Conservation (phyloP, 2,329 filamentous ascomycete species). For the Colletotrichum sp. region DNA sequence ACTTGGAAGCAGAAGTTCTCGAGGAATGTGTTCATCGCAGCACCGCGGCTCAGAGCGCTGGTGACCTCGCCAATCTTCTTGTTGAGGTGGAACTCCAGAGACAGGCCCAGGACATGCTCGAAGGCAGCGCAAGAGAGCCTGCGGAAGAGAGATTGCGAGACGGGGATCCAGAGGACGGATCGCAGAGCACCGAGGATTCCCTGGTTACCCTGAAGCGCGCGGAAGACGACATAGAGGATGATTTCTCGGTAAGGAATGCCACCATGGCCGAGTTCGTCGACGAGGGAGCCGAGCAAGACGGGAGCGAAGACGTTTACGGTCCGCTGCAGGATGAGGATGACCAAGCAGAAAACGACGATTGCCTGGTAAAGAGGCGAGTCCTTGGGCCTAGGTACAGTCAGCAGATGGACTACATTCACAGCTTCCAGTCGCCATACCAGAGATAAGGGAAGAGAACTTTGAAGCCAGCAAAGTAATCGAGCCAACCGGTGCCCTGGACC, state of each 20-base stretch:
- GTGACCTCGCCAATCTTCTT: constrained; percentile 58
- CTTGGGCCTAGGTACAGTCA: constrained; percentile 40
- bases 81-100: constrained; percentile 55
- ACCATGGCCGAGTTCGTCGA: constrained; percentile 44
- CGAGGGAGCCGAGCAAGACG: constrained; percentile 43
- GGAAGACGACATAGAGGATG: constrained; percentile 47
- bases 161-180: constrained; percentile 52
- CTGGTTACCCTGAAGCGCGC: constrained; percentile 50
- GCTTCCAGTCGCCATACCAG: constrained; percentile 33
- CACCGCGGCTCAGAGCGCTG: constrained; percentile 52
- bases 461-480: constrained; percentile 52
- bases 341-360: constrained; percentile 43
- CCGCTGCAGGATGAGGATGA: constrained; percentile 46
- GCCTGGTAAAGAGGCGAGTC: constrained; percentile 44
- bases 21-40: constrained; percentile 53
- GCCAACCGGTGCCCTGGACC: constrained; percentile 42
- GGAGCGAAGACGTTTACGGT: constrained; percentile 49
- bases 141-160: constrained; percentile 48
- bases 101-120: constrained; percentile 50
- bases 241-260: constrained; percentile 46
- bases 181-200: constrained; percentile 46
- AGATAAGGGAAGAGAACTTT: constrained; percentile 49
- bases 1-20: constrained; percentile 54
- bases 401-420: background rate
- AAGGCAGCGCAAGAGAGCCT: constrained; percentile 49